Conservation (phyloP, 768 basidiomycete genomes). For the Coprinellus aureogranulatus region DNA sequence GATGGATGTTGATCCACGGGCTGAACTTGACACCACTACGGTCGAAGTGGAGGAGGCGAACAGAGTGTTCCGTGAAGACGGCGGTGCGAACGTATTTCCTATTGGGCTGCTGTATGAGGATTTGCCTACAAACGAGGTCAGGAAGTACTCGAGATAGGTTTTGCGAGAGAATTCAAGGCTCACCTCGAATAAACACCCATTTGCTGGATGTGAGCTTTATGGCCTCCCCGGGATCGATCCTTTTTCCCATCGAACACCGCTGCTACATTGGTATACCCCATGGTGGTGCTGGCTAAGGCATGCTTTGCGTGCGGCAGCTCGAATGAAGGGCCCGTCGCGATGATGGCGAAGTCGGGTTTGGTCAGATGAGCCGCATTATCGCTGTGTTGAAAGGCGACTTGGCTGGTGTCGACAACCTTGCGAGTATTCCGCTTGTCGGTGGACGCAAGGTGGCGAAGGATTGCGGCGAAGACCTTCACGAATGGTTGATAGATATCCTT, state of each 20-base stretch:
- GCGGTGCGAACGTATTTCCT: neutral
- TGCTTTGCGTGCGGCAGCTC: neutral
- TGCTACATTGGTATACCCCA: neutral
- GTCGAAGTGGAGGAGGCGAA: constrained; percentile 4
- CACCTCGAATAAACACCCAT: neutral
- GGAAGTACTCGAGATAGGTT: neutral
- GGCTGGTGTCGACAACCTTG: neutral
- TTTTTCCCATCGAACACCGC: neutral
- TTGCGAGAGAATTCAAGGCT: neutral
- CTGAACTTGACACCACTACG: neutral
- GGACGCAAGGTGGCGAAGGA: neutral
- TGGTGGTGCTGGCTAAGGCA: neutral
- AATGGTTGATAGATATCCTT: neutral
- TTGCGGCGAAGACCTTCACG: neutral
- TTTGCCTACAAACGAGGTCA: constrained; percentile 1
- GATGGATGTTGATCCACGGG: neutral
- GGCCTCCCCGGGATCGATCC: neutral
- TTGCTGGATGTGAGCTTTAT: neutral
- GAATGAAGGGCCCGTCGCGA: neutral
- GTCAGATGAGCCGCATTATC: neutral
- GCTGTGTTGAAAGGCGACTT: neutral
- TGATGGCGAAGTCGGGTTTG: neutral
- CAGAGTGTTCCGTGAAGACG: neutral
- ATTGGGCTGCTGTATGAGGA: neutral
- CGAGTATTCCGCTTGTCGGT: neutral